Conservation (phyloP, 805 yeast species). For the Danielozyma ontarioensis region DNA sequence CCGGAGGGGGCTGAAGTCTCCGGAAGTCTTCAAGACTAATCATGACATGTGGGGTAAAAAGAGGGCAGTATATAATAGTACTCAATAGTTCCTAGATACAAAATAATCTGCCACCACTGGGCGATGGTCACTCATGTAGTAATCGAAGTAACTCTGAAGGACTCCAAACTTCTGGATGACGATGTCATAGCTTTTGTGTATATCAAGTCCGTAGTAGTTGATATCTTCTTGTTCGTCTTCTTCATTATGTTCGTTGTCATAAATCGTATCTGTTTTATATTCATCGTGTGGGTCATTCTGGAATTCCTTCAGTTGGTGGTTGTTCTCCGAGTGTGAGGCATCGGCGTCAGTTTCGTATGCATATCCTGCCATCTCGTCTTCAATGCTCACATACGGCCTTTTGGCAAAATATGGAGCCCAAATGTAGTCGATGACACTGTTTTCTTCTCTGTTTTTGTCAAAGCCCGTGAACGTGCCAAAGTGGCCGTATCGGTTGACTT, state of each 20-base stretch:
- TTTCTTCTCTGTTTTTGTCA: conserved; percentile 21
- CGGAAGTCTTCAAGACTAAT: too few relatives aligned
- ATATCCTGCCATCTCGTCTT: not conserved
- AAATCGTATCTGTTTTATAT: too few relatives aligned
- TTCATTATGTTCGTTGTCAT: not conserved
- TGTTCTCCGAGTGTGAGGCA: too few relatives aligned
- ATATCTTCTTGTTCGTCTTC: conserved; percentile 4
- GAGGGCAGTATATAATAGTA: too few relatives aligned
- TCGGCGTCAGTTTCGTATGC: not conserved
- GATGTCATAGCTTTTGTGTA: conserved; percentile 17
- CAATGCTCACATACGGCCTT: too few relatives aligned
- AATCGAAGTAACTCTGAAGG: conserved; percentile 28
- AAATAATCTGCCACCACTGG: conserved; percentile 28
- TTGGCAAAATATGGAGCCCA: conserved; percentile 33
- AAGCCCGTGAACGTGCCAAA: conserved; percentile 47
- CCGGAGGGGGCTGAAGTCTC: too few relatives aligned
- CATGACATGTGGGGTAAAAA: too few relatives aligned
- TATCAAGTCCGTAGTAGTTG: conserved; percentile 8
- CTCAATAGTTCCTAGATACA: too few relatives aligned
- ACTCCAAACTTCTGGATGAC: conserved; percentile 34
- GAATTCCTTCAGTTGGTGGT: too few relatives aligned
- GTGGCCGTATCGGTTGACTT: conserved; percentile 35
- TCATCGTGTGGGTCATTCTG: too few relatives aligned
- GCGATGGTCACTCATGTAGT: conserved; percentile 37
- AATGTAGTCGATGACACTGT: conserved; percentile 38